phyloP scores from a whole-genome alignment of 495 filamentous ascomycete species.

The Neohortaea acidophila region DNA sequence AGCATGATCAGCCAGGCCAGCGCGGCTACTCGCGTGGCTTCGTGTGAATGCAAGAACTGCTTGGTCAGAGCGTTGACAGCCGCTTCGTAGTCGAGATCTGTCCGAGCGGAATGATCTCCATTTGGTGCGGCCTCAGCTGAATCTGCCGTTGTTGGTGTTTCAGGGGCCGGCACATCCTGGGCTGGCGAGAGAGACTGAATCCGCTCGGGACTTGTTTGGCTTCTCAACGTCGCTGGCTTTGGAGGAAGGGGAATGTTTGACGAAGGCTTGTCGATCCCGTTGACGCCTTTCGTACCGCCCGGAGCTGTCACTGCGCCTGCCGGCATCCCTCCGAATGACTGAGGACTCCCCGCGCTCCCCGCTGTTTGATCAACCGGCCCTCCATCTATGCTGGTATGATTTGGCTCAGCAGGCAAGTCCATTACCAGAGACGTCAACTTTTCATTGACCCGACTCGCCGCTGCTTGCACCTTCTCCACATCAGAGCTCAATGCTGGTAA shows the following conservation, averaged over 20 bases:
- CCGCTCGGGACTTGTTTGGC: slow-evolving; percentile 12
- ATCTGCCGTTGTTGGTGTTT: too few relatives aligned
- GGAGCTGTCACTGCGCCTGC: slow-evolving; percentile 1
- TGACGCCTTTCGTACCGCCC: slow-evolving; percentile 3
- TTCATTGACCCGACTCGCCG: slow-evolving; percentile 75
- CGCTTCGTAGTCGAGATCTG: slow-evolving; percentile 87
- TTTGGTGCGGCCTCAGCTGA: slow-evolving; percentile 31
- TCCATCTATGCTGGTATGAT: too few relatives aligned
- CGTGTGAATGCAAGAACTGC: slow-evolving; percentile 90
- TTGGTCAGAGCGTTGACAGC: slow-evolving; percentile 90
- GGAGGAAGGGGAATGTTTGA: too few relatives aligned
- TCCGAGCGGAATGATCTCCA: slow-evolving; percentile 28
- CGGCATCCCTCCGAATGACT: slow-evolving; percentile 13
- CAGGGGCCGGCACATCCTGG: not conserved
- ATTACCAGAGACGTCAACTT: slow-evolving; percentile 85
- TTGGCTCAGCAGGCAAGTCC: slow-evolving; percentile 67
- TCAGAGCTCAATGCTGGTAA: slow-evolving; percentile 89
- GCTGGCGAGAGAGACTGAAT: not conserved
- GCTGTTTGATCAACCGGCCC: too few relatives aligned
- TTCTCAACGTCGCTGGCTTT: slow-evolving; percentile 6
- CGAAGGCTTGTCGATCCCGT: slow-evolving; percentile 9
- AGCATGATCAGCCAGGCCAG: slow-evolving; percentile 96
- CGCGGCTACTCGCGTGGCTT: slow-evolving; percentile 85
- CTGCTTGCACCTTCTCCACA: slow-evolving; percentile 72
- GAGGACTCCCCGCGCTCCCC: not conserved